Evolutionary conservation across 2,329 filamentous ascomycete genomes (phyloP), one percentile per base, ranked within the genome.

Genomic region (Xylariaceae sp.): DNA sequence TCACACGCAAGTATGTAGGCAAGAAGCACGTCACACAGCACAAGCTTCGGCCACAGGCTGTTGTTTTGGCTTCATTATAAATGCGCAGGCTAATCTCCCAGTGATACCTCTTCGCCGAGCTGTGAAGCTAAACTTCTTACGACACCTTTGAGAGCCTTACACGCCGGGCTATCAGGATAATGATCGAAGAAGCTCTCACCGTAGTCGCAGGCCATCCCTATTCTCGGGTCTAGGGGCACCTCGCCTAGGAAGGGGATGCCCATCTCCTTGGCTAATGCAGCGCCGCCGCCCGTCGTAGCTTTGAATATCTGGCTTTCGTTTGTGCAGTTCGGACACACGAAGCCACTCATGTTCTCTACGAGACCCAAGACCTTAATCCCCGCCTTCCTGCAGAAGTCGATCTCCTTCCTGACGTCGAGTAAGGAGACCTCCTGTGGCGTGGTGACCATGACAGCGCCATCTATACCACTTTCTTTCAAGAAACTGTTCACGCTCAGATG

Each of bases 301-400:
- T 83, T 80, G 74, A 99, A 99, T 44, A 99, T 96, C 67, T 95
- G 83, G 62, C 79, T 86, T 66, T 83, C 75, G 58, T 90, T 84
- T 47, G 83, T 88, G 70, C 94, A 99, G 49, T 89, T 92, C 10
- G 91, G 91, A 65, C 94, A 99, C 46, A 99, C 91, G 61, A 97
- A 99, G 3, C 90, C 90, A 51, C 86, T 89, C 94, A 99, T 99
- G 66, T 99, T 99, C 75, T 99, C 94, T 14, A 96, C 94, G 38
- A 99, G 75, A 0, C 94, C 94, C 3, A 99, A 69, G 6, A 99
- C 82, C 42, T 77, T 80, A 58, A 99, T 97, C 4, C 89, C 90
- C 0, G 94, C 94, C 71, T 99, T 99, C 51, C 85, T 79, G 71
- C 95, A 99, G 65, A 99, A 99, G 65, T 99, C 92, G 51, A 99